These are phyloP conservation scores for Usnea hakonensis DNA, from an alignment of 495 filamentous ascomycete species.

Conservation along the genomic window DNA sequence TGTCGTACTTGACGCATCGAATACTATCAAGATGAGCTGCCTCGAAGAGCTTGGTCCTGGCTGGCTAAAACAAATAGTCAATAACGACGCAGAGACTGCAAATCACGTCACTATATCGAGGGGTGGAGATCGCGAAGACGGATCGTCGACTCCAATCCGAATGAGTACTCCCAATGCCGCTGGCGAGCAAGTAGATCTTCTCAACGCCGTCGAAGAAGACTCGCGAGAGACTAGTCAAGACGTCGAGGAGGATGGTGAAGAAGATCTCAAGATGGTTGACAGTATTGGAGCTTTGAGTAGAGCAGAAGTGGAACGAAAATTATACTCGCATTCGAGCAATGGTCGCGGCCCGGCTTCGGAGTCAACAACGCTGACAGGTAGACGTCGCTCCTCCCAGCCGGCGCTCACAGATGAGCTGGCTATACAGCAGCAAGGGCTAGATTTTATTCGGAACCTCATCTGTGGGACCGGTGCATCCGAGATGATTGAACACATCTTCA, in stretches of 20 bases:
- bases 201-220: constrained; percentile 50
- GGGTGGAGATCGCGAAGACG: constrained; percentile 32
- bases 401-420: constrained; percentile 69
- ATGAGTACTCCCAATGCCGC: constrained; percentile 60
- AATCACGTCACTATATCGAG: constrained; percentile 24
- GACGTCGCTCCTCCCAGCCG: constrained; percentile 28
- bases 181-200: constrained; percentile 55
- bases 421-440: constrained; percentile 84
- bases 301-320: constrained; percentile 14
- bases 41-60: constrained; percentile 67
- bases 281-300: constrained; percentile 36
- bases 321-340: neutral
- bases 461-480: constrained; percentile 56
- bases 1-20: constrained; percentile 58
- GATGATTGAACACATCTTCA: constrained; percentile 80
- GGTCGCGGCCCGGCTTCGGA: constrained; percentile 4
- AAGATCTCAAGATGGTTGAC: constrained; percentile 59
- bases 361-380: neutral
- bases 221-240: constrained; percentile 24
- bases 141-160: constrained; percentile 32
- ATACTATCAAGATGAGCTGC: constrained; percentile 63
- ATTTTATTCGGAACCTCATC: constrained; percentile 84
- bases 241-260: constrained; percentile 49
- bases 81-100: constrained; percentile 37
- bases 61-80: constrained; percentile 74